These are phyloP conservation scores for Mycena maculata DNA, from an alignment of 768 basidiomycete species.

Conservation along the genomic window DNA sequence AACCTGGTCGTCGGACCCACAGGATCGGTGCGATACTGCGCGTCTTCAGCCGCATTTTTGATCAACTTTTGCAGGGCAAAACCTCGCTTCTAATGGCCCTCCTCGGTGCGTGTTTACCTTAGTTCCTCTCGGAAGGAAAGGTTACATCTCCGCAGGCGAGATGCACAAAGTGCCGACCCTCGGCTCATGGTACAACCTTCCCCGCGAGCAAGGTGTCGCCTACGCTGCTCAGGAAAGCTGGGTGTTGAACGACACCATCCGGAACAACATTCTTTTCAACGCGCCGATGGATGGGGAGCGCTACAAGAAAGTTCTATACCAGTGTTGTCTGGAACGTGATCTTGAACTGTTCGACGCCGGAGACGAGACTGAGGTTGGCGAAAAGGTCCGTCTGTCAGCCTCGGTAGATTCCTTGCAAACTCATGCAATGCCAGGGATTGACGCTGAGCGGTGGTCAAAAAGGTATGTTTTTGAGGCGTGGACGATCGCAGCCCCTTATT, in stretches of 20 bases:
- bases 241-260: constrained; percentile 78
- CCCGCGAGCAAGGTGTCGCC: constrained; percentile 74
- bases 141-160: constrained; percentile 56
- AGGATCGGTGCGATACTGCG: constrained; percentile 44
- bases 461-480: too few species aligned
- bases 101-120: constrained; percentile 47
- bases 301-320: constrained; percentile 81
- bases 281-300: constrained; percentile 77
- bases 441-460: constrained; percentile 55
- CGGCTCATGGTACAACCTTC: constrained; percentile 76
- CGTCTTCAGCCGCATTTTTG: background rate
- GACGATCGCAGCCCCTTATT: too few species aligned
- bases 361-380: constrained; percentile 77
- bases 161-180: constrained; percentile 70
- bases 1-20: constrained; percentile 73
- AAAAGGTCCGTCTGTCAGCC: constrained; percentile 64
- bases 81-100: constrained; percentile 76
- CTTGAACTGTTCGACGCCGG: constrained; percentile 76
- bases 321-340: constrained; percentile 81
- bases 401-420: too few species aligned
- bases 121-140: background rate
- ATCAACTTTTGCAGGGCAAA: constrained; percentile 53
- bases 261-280: constrained; percentile 88
- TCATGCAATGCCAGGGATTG: constrained; percentile 11
- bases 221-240: constrained; percentile 89